Percentiles rank a stretch among this genome's conserved stretches.
Evolutionary conservation across 129 eudicot genomes (phyloP).

Genomic region (Glebionis coronaria): DNA sequence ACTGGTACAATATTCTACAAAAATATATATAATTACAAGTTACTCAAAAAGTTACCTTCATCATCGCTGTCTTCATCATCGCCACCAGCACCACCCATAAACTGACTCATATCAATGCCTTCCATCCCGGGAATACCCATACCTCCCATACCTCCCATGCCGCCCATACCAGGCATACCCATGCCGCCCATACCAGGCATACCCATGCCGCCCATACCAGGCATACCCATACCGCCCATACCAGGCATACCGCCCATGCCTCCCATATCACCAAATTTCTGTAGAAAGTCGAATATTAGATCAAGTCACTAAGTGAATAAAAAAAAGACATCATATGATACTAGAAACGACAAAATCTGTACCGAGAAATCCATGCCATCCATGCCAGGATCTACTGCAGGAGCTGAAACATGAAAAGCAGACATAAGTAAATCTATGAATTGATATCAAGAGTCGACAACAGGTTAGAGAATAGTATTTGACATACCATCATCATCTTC

Average conservation of each 20-base stretch:
- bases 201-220: slow-evolving; percentile 45
- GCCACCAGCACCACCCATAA: slow-evolving; percentile 38
- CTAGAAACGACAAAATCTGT: slow-evolving; percentile 11
- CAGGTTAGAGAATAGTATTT: no score
- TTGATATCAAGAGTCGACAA: no score
- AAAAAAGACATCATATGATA: background rate
- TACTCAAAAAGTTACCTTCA: slow-evolving; percentile 41
- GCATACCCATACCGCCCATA: slow-evolving; percentile 47
- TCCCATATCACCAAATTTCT: slow-evolving; percentile 60
- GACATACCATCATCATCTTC: slow-evolving; percentile 80
- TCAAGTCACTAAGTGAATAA: background rate
- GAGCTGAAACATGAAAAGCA: slow-evolving; percentile 26
- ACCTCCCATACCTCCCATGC: slow-evolving; percentile 39
- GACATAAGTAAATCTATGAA: no score
- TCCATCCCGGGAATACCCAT: slow-evolving; percentile 41
- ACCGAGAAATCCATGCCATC: slow-evolving; percentile 95
- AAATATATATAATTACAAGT: background rate
- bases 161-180: slow-evolving; percentile 37
- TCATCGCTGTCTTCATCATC: slow-evolving; percentile 69
- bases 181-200: slow-evolving; percentile 45
- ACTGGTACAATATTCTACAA: no score
- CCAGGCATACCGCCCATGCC: slow-evolving; percentile 49
- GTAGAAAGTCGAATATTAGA: background rate
- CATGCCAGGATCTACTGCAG: slow-evolving; percentile 49
- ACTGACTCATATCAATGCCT: slow-evolving; percentile 35